Base-by-base conservation (phyloP, 2,329 filamentous ascomycete genomes). In the Colletotrichum salicis region DNA sequence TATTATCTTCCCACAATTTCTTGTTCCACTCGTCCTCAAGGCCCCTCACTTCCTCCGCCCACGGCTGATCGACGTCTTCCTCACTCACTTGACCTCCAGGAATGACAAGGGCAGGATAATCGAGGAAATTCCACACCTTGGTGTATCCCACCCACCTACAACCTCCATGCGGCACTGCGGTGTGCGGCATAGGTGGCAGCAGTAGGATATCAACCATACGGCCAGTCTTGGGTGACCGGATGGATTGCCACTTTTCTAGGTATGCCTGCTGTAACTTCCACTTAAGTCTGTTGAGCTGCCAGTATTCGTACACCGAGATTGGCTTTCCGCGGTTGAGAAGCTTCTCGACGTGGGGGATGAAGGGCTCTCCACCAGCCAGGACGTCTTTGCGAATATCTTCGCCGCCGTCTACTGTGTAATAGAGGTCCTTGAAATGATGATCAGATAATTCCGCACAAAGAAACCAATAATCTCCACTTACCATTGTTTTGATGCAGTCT, bases 281-380 rank as follows among this genome's bases (percentile, higher is more conserved):
- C 75, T 92, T 92, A 31, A 84, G 83, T 71, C 83, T 88, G 79
- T 92, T 92, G 7, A 93, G 82, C 74, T 92, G 89, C 91, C 90
- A 93, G 79, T 92, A 93, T 5, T 90, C 83, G 69, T 89, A 91
- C 0, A 92, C 89, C 0, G 88, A 90, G 15, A 92, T 88, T 1
- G 88, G 77, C 12, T 83, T 74, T 2, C 84, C 87, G 0, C 84
- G 82, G 63, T 88, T 87, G 15, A 92, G 78, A 6, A 92, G 82
- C 0, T 81, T 83, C 75, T 91, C 83, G 0, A 92, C 89, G 66
- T 90, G 87, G 0, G 87, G 86, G 4, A 91, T 85, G 52, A 85
- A 86, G 0, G 90, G 90, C 67, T 92, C 90, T 1, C 90, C 89
- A 1, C 85, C 88, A 1, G 80, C 83, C 5, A 78, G 76, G 0